Evolutionary conservation across 495 filamentous ascomycete genomes (phyloP).

Genomic region (Parmelia sp.): DNA sequence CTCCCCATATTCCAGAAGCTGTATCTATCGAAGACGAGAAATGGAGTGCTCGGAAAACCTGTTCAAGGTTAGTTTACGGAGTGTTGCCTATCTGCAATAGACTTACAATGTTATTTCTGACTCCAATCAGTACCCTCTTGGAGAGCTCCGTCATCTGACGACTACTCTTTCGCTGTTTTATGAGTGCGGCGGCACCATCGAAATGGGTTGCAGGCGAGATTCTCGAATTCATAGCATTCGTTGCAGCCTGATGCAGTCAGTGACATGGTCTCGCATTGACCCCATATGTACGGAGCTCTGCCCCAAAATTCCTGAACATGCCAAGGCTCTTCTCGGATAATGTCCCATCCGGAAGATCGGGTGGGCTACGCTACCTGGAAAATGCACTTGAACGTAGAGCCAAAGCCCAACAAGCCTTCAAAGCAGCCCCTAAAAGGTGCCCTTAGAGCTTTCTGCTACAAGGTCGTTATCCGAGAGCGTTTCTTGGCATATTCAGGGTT

Average conservation of each 20-base stretch:
- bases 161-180: conserved; percentile 16
- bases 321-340: too few relatives aligned
- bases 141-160: conserved; percentile 14
- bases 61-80: neutral
- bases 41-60: conserved; percentile 17
- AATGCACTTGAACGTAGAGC: too few relatives aligned
- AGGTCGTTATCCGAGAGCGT: too few relatives aligned
- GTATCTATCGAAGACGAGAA: conserved; percentile 13
- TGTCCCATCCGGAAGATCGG: too few relatives aligned
- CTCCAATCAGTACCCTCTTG: conserved; percentile 18
- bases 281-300: too few relatives aligned
- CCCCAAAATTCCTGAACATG: too few relatives aligned
- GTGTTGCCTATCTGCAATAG: too few relatives aligned
- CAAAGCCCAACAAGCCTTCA: too few relatives aligned
- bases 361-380: too few relatives aligned
- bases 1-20: conserved; percentile 15
- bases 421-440: too few relatives aligned
- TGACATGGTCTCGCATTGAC: neutral
- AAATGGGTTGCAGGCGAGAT: conserved; percentile 18
- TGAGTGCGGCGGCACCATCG: conserved; percentile 23
- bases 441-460: too few relatives aligned
- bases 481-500: too few relatives aligned
- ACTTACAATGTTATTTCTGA: conserved; percentile 21
- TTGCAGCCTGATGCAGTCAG: neutral
- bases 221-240: conserved; percentile 11